Base-by-base conservation (phyloP, 78 protist species). In the Neovahlkampfia damariscottae region DNA sequence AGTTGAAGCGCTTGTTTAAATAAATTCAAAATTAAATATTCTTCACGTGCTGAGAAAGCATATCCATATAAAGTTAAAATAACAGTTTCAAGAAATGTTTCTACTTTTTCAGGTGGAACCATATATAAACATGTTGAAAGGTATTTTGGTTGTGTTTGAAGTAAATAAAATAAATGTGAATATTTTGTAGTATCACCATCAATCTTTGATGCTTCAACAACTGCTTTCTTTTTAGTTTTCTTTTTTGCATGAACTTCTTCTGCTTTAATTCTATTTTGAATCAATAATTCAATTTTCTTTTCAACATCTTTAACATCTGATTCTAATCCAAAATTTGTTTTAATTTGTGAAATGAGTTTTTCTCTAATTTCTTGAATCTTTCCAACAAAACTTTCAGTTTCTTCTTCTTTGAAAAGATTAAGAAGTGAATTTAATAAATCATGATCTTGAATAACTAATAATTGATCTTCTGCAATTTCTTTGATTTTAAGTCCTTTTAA, bases 21-120 rank as follows among this genome's bases (percentile, higher is more conserved):
- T 73, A 89, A 75, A 1, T 76, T 72, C 36, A 89, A 85, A 36
- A 89, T 36, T 30, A 89, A 73, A 71, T 85, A 89, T 78, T 89
- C 93, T 70, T 89, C 93, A 28, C 93, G 31, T 67, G 92, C 93
- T 28, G 93, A 81, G 59, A 89, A 89, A 19, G 93, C 93, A 72
- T 89, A 86, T 73, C 93, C 93, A 77, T 80, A 89, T 10, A 89
- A 38, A 2, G 93, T 89, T 7, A 89, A 39, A 31, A 88, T 88
- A 8, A 89, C 84, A 29, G 93, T 89, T 36, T 83, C 88, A 28
- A 88, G 73, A 69, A 89, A 88, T 29, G 75, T 38, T 41, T 86
- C 87, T 82, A 89, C 79, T 50, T 84, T 79, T 80, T 89, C 89
- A 36, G 82, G 89, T 39, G 77, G 7, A 8, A 79, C 74, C 7